A percentile compares a stretch with the other conserved stretches of the same genome.
Conservation (phyloP, 805 yeast species). For the Wickerhamomyces alni region DNA sequence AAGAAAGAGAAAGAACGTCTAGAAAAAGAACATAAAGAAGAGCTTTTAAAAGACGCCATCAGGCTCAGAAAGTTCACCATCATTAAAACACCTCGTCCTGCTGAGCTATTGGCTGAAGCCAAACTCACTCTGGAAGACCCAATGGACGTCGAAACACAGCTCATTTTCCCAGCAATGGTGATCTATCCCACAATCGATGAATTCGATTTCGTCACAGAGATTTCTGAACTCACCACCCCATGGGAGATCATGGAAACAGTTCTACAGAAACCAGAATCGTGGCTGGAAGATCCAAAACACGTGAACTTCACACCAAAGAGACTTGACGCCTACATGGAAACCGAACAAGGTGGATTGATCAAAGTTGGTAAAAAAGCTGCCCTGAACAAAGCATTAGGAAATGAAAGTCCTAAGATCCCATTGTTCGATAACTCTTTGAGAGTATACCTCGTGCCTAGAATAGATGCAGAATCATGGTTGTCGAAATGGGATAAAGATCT, state of each 20-base stretch:
- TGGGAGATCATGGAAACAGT: slow-evolving; percentile 55
- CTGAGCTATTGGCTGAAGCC: slow-evolving; percentile 49
- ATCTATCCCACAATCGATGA: slow-evolving; percentile 81
- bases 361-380: slow-evolving; percentile 77
- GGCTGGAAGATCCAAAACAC: slow-evolving; percentile 59
- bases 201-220: slow-evolving; percentile 72
- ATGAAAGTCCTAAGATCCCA: slow-evolving; percentile 61
- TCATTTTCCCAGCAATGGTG: slow-evolving; percentile 75
- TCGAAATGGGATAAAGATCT: slow-evolving; percentile 54
- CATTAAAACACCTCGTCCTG: slow-evolving; percentile 45
- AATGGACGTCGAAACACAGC: slow-evolving; percentile 65
- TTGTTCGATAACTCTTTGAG: slow-evolving; percentile 69
- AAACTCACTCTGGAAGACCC: slow-evolving; percentile 56
- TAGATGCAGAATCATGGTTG: slow-evolving; percentile 60
- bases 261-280: slow-evolving; percentile 59
- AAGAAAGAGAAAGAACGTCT: slow-evolving; percentile 26
- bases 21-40: slow-evolving; percentile 34
- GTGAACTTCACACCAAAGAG: slow-evolving; percentile 50
- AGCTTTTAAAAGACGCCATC: slow-evolving; percentile 52
- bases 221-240: slow-evolving; percentile 68
- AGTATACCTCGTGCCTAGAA: slow-evolving; percentile 74
- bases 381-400: slow-evolving; percentile 56
- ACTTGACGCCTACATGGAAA: slow-evolving; percentile 76
- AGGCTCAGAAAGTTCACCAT: slow-evolving; percentile 49
- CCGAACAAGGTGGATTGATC: slow-evolving; percentile 75